Percentiles rank a stretch among this genome's conserved stretches.
Conservation (phyloP, 1,284 basidiomycete genomes). For the Puccinia brachypodii region DNA sequence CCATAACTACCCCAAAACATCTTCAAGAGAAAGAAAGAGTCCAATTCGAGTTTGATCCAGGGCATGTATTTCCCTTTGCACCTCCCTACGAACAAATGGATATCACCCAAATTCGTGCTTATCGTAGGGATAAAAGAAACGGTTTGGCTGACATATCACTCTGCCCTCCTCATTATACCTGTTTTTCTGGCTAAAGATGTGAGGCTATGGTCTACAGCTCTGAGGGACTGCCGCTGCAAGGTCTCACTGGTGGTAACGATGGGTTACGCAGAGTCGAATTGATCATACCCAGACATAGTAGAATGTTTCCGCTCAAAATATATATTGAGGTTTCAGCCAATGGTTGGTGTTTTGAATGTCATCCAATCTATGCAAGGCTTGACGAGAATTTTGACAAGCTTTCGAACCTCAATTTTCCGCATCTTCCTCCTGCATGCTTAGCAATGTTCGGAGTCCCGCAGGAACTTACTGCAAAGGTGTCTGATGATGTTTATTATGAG, state of each 20-base stretch:
- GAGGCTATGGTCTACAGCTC: slow-evolving; percentile 82
- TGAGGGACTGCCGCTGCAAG: slow-evolving; percentile 78
- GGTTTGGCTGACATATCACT: neutral
- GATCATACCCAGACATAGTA: slow-evolving; percentile 72
- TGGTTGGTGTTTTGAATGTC: slow-evolving; percentile 46
- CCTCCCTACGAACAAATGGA: neutral
- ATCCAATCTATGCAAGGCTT: neutral
- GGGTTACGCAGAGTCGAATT: slow-evolving; percentile 88
- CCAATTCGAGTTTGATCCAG: slow-evolving; percentile 91
- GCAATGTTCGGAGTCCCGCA: slow-evolving; percentile 9
- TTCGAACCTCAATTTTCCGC: slow-evolving; percentile 59
- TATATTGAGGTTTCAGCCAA: slow-evolving; percentile 68
- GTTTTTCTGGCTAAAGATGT: slow-evolving; percentile 47
- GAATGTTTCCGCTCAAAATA: slow-evolving; percentile 60
- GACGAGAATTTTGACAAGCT: too few species aligned
- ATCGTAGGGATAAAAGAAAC: neutral
- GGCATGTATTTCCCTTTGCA: slow-evolving; percentile 64
- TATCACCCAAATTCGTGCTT: slow-evolving; percentile 41
- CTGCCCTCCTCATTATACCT: neutral
- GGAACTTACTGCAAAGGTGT: slow-evolving; percentile 3
- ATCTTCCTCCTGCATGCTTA: slow-evolving; percentile 62
- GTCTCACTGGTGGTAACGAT: slow-evolving; percentile 83
- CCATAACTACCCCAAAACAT: slow-evolving; percentile 71
- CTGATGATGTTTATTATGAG: slow-evolving; percentile 56
- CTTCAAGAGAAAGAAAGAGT: slow-evolving; percentile 82